Conservation (phyloP, 768 basidiomycete genomes). For the Russula vinacea region DNA sequence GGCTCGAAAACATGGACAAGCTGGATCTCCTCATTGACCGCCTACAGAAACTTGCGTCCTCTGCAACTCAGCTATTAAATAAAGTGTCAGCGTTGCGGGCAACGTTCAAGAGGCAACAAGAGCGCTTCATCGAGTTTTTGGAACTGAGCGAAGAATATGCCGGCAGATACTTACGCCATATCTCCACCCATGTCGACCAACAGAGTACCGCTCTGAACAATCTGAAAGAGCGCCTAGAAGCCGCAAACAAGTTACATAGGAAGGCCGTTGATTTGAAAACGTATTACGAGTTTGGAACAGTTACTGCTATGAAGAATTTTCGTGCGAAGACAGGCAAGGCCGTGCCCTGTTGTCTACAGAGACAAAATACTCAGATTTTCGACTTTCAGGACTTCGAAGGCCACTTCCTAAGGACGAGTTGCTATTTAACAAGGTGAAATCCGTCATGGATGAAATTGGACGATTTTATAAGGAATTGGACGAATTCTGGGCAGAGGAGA, state of each 20-base stretch:
- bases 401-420: not conserved
- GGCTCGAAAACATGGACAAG: not conserved
- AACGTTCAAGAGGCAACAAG: not conserved
- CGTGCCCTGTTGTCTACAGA: not conserved
- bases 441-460: not conserved
- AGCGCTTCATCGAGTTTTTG: not conserved
- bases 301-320: not conserved
- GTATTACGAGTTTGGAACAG: not conserved
- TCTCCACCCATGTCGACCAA: not conserved
- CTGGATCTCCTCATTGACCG: not conserved
- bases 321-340: not conserved
- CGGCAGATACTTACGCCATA: not conserved
- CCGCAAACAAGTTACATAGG: not conserved
- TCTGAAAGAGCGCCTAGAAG: not conserved
- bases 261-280: not conserved
- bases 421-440: not conserved
- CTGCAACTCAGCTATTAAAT: not conserved
- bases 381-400: not conserved
- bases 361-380: not conserved
- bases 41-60: not conserved
- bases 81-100: not conserved
- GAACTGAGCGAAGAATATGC: not conserved
- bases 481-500: slow-evolving; percentile 6
- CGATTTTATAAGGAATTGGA: slow-evolving; percentile 7
- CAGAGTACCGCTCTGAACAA: not conserved